Percentiles rank a stretch among this genome's conserved stretches.
Evolutionary conservation across 345 rosid species (phyloP).

Genomic region (Theobroma cacao): DNA sequence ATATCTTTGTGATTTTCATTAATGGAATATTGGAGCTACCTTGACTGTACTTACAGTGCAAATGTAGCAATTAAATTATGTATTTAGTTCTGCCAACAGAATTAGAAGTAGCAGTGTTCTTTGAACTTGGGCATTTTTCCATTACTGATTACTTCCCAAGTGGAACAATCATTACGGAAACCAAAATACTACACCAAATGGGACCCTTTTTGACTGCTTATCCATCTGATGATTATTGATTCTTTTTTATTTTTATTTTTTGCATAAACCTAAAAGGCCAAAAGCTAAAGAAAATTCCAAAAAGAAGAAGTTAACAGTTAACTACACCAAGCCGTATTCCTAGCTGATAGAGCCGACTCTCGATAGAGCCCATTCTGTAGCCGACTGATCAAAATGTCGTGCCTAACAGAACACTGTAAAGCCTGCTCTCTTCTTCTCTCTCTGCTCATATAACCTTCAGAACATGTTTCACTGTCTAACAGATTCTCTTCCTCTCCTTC

Average conservation of each 20-base stretch:
- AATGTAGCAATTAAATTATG: not conserved
- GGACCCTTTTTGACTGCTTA: slow-evolving; percentile 8
- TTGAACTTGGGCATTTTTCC: not conserved
- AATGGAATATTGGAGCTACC: not conserved
- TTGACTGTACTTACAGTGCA: too few relatives aligned
- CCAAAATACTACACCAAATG: not conserved
- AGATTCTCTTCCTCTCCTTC: slow-evolving; percentile 23
- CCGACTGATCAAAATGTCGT: slow-evolving; percentile 48
- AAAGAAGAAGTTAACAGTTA: not conserved
- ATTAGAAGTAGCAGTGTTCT: not conserved
- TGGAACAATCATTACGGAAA: not conserved
- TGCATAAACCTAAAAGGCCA: not conserved
- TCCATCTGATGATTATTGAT: not conserved
- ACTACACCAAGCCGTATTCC: slow-evolving; percentile 15
- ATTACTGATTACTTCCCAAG: not conserved
- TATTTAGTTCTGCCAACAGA: not conserved
- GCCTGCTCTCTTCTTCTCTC: slow-evolving; percentile 25
- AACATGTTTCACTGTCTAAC: slow-evolving; percentile 26
- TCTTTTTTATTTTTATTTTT: not conserved
- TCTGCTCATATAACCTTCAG: slow-evolving; percentile 42
- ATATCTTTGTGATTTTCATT: not conserved
- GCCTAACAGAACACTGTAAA: slow-evolving; percentile 48
- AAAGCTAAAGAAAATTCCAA: not conserved
- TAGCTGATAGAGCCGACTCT: slow-evolving; percentile 30
- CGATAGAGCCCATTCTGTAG: slow-evolving; percentile 24